phyloP scores from a whole-genome alignment of 768 basidiomycete genomes.

The Exidia glandulosa region DNA sequence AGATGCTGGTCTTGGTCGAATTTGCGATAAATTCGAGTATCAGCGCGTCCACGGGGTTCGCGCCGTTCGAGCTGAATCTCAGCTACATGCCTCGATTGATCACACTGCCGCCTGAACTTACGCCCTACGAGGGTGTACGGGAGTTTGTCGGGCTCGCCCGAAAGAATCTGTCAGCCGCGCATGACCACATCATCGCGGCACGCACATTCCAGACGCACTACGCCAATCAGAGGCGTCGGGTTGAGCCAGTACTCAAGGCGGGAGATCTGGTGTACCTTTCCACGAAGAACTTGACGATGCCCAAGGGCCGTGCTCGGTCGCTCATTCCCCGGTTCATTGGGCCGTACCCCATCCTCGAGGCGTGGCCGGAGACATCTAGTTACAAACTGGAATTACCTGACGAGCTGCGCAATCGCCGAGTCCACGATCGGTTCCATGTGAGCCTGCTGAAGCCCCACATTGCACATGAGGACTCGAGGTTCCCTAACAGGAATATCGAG shows the following conservation, averaged over 20 bases:
- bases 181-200: background rate
- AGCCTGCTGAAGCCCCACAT: conserved; percentile 18
- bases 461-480: conserved; percentile 22
- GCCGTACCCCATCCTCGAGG: background rate
- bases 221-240: background rate
- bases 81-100: conserved; percentile 4
- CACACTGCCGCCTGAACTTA: background rate
- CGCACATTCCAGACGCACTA: conserved; percentile 20
- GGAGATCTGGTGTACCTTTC: background rate
- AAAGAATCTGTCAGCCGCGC: background rate
- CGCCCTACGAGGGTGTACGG: background rate
- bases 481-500: conserved; percentile 17
- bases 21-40: conserved; percentile 25
- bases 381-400: conserved; percentile 23
- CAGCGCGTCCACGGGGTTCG: conserved; percentile 16
- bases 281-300: background rate
- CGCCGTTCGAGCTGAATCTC: conserved; percentile 22
- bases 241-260: background rate
- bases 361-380: conserved; percentile 11
- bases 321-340: background rate
- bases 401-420: conserved; percentile 14
- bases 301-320: background rate
- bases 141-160: background rate
- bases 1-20: conserved; percentile 21
- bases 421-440: conserved; percentile 27